phyloP scores from a whole-genome alignment of 139 green algal species.

The Coelastrella sp. region DNA sequence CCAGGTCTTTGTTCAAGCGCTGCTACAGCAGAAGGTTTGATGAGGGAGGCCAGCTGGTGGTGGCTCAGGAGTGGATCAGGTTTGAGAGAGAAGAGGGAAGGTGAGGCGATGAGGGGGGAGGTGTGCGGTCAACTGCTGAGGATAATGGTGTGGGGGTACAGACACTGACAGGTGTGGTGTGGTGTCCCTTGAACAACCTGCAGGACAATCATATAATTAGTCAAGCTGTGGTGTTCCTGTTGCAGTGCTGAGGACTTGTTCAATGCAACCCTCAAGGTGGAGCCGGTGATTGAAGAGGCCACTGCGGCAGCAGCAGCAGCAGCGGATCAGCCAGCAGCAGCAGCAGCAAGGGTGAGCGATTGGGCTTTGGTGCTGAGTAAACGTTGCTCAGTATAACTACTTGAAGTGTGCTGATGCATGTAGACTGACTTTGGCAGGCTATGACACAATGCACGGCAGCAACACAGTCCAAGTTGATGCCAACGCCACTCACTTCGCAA shows the following conservation, averaged over 20 bases:
- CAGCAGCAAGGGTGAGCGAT: conserved; percentile 53
- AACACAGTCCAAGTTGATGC: too few species aligned
- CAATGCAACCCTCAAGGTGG: conserved; percentile 62
- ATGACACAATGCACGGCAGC: too few species aligned
- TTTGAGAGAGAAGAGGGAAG: conserved; percentile 90
- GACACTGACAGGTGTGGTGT: too few species aligned
- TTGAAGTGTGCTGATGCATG: too few species aligned
- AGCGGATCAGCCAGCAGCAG: conserved; percentile 54
- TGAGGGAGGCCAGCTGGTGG: conserved; percentile 60
- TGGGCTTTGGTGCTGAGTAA: not conserved
- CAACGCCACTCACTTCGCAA: too few species aligned
- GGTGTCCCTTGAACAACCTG: too few species aligned
- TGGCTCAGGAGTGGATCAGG: conserved; percentile 82
- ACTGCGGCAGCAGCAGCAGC: conserved; percentile 58
- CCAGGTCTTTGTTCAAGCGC: conserved; percentile 70
- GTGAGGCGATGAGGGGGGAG: conserved; percentile 24
- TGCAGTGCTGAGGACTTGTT: conserved; percentile 64
- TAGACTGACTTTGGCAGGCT: too few species aligned
- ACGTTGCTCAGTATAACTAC: too few species aligned
- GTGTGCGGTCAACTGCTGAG: too few species aligned
- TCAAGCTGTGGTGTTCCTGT: not conserved
- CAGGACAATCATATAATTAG: too few species aligned
- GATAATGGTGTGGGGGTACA: too few species aligned
- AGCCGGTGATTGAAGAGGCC: conserved; percentile 73
- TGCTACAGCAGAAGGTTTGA: conserved; percentile 65